phyloP scores from a whole-genome alignment of 1,139 yeast genomes.

The Candida gigantensis region DNA sequence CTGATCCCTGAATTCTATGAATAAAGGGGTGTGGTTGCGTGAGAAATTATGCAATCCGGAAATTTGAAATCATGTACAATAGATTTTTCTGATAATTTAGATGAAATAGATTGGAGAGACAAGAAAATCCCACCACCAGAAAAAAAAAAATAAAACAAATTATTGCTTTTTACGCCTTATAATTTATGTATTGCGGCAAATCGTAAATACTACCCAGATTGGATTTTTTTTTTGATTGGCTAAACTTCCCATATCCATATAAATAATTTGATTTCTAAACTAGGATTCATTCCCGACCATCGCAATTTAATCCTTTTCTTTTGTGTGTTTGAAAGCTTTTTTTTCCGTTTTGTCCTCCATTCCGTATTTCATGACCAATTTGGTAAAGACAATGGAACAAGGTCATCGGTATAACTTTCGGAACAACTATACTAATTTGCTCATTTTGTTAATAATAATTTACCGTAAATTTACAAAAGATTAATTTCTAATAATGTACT shows the following conservation, averaged over 20 bases:
- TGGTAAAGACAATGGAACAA: no score
- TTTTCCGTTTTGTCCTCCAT: no score
- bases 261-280: neutral
- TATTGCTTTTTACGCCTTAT: neutral
- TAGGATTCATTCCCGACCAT: conserved; percentile 5
- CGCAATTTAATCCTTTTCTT: conserved; percentile 2
- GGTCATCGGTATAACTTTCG: no score
- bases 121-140: neutral
- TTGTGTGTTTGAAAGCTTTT: neutral
- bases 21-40: no score
- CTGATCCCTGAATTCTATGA: no score
- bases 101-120: neutral
- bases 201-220: conserved; percentile 4
- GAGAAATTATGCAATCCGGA: no score
- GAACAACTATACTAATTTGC: no score
- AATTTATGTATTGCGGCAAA: neutral
- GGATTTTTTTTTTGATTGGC: conserved; percentile 3
- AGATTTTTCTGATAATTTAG: conserved; percentile 5
- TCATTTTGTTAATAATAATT: no score
- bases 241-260: neutral
- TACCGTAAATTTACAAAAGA: no score
- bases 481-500: no score
- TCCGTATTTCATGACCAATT: no score
- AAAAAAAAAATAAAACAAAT: neutral
- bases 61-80: no score